Base-by-base conservation (phyloP, 2,329 filamentous ascomycete species). In the Aspergillus niger region DNA sequence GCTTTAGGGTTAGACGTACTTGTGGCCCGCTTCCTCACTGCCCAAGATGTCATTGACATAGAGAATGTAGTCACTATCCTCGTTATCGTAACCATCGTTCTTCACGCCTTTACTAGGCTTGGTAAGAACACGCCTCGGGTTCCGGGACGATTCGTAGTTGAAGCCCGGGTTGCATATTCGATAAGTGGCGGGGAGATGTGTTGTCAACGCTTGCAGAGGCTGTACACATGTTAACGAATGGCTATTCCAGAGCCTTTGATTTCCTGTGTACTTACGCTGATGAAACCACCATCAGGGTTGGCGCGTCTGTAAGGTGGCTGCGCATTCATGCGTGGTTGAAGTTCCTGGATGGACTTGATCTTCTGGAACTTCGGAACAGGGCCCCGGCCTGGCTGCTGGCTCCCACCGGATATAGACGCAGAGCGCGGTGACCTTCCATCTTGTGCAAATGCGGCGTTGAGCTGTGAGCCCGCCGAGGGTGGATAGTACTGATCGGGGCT, bases 41-140 rank as follows among this genome's bases (percentile, higher is more conserved):
- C 95, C 95, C 57, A 99, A 82, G 65, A 99, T 99, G 75, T 99
- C 95, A 76, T 99, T 99, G 70, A 99, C 95, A 70, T 98, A 99
- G 68, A 99, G 86, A 72, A 99, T 99, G 74, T 99, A 99, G 74
- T 99, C 95, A 76, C 95, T 98, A 69, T 99, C 95, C 76, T 99
- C 95, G 69, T 99, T 99, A 74, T 99, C 95, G 72, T 95, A 99
- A 3, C 95, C 95, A 80, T 99, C 95, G 72, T 99, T 99, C 84
- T 99, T 99, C 64, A 91, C 87, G 13, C 95, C 95, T 80, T 99
- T 99, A 85, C 95, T 98, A 7, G 95, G 95, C 78, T 99, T 99
- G 15, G 95, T 99, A 67, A 99, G 84, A 53, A 99, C 95, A 76
- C 95, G 87, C 63, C 95, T 90, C 41, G 95, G 95, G 73, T 99